phyloP scores from a whole-genome alignment of 441 rosid genomes.

The Corymbia calophylla region DNA sequence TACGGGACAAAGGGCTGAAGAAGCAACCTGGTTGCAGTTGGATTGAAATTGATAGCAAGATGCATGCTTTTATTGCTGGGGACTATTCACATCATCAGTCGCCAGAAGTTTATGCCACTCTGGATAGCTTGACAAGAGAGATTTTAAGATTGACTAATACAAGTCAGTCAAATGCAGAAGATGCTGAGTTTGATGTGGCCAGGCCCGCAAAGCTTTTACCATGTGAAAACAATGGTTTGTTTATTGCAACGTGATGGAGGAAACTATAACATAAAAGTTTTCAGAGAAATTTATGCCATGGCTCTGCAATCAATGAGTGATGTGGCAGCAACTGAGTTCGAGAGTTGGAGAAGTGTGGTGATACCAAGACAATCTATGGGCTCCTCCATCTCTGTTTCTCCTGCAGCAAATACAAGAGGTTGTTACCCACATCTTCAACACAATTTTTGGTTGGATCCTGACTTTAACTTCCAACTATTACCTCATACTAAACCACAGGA shows the following conservation, averaged over 20 bases:
- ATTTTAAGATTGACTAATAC: background rate
- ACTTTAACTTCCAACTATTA: background rate
- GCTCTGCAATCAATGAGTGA: background rate
- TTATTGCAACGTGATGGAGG: background rate
- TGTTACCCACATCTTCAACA: background rate
- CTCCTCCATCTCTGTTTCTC: background rate
- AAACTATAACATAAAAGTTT: background rate
- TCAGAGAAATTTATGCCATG: background rate
- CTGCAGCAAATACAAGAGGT: background rate
- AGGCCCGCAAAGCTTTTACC: background rate
- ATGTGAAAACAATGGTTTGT: background rate
- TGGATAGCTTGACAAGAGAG: constrained; percentile 16
- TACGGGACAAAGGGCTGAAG: constrained; percentile 18
- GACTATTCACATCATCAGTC: constrained; percentile 18
- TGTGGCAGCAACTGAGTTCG: background rate
- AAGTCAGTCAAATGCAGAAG: background rate
- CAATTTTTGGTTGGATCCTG: background rate
- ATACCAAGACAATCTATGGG: background rate
- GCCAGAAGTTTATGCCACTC: constrained; percentile 6
- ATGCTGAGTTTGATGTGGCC: background rate
- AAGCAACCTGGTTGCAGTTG: constrained; percentile 35
- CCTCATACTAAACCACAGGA: background rate
- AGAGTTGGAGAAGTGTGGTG: background rate
- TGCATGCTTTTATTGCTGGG: constrained; percentile 13
- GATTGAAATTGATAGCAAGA: constrained; percentile 17